Evolutionary conservation across 495 filamentous ascomycete genomes (phyloP), one percentile per base, ranked within the genome.

Genomic region (Evernia prunastri): DNA sequence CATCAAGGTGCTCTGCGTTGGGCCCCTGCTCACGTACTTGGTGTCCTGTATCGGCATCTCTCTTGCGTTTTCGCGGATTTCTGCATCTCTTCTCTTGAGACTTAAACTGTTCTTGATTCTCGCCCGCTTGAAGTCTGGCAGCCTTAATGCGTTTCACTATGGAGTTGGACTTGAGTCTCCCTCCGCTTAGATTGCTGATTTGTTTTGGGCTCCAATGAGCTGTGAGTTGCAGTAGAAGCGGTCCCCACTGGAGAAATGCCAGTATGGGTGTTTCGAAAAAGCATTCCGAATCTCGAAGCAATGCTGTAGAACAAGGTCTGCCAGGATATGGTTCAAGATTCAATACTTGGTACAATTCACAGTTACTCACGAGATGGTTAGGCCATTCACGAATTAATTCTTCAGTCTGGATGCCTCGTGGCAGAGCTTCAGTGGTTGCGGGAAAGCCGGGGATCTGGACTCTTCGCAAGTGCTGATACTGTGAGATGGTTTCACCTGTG

Each of bases 401-500:
- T 57, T 66, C 64, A 8, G 61, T n/a, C 56, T 45, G 27, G 33
- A 66, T 9, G 3, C 42, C 64, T n/a, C n/a, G 20, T 17, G 53
- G 66, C 69, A 56, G 69, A 84, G 57, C 74, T 78, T 66, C 78
- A 84, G 64, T 74, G 87, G 61, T 66, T 17, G 31, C 25, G 15
- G 58, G 63, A 31, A 66, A 66, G 49, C 43, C 59, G 20, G 51
- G 10, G 17, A 63, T 33, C 23, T 45, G 58, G 15, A 39, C 25
- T 27, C 63, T 13, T 35, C 29, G 36, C 35, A 45, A n/a, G 2
- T 35, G 35, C 39, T 36, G 53, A 33, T 56, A 40, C 37, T 23
- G 27, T 11, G 10, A 18, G 25, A 63, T 43, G 4, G 33, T 45
- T 40, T 63, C 51, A 6, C 37, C 51, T 11, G 51, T 63, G 25